A percentile compares a stretch with the other conserved stretches of the same genome.
These are phyloP conservation scores for Vitis labrusca DNA, from an alignment of 164 flowering plant genomes.

Conservation along the genomic window DNA sequence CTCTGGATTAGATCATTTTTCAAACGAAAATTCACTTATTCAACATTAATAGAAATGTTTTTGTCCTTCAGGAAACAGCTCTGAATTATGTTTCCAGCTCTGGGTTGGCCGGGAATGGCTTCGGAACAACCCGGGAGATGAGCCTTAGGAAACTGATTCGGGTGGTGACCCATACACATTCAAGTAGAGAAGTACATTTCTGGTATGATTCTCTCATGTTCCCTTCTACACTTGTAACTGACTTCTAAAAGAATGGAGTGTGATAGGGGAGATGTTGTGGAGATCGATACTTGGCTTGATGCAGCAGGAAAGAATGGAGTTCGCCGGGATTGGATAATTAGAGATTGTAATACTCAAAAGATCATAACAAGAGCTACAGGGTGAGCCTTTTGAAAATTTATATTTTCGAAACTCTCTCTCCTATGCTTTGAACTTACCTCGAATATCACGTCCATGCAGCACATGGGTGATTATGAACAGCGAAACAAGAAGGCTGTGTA, in stretches of 20 bases:
- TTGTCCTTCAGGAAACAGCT: constrained; percentile 9
- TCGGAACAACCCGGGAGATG: constrained; percentile 16
- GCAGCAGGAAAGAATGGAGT: constrained; percentile 66
- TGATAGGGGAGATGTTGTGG: constrained; percentile 64
- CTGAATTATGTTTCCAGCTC: constrained; percentile 3
- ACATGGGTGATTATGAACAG: constrained; percentile 32
- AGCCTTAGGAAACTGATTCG: constrained; percentile 8
- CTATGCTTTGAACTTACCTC: neutral
- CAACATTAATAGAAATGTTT: neutral
- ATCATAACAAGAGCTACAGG: constrained; percentile 59
- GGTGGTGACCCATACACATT: constrained; percentile 6
- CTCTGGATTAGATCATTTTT: neutral
- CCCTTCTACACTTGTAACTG: neutral
- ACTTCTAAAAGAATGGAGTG: neutral
- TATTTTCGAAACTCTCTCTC: neutral
- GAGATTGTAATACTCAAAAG: constrained; percentile 56
- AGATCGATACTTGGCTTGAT: constrained; percentile 64
- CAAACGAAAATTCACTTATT: neutral
- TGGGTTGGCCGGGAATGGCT: constrained; percentile 11
- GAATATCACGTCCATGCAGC: constrained; percentile 18
- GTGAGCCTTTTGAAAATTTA: constrained; percentile 16
- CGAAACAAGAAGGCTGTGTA: constrained; percentile 12
- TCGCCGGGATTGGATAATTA: constrained; percentile 68
- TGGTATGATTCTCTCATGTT: constrained; percentile 1
- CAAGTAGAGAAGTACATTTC: constrained; percentile 12